phyloP scores from a whole-genome alignment of 768 basidiomycete species.

The Phylloporus sp. region DNA sequence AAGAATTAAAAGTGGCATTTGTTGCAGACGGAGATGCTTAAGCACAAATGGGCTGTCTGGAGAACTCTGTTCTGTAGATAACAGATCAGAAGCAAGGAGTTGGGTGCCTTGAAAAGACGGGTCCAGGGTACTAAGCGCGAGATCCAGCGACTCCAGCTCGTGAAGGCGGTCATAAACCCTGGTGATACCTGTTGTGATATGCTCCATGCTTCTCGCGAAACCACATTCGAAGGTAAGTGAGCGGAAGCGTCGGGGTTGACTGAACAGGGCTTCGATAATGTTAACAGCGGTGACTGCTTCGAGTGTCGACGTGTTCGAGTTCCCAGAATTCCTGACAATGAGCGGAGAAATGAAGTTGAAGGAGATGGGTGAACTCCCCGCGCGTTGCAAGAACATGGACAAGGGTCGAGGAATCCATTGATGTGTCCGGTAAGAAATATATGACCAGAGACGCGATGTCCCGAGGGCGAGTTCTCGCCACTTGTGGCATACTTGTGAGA shows the following conservation, averaged over 20 bases:
- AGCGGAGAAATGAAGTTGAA: slow-evolving; percentile 32
- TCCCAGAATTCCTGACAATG: slow-evolving; percentile 3
- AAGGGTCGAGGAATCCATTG: slow-evolving; percentile 23
- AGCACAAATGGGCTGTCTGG: slow-evolving; percentile 13
- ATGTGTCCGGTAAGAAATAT: slow-evolving; percentile 29
- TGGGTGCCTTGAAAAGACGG: slow-evolving; percentile 27
- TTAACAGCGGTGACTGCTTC: slow-evolving; percentile 18
- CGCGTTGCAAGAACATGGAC: slow-evolving; percentile 35
- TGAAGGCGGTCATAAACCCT: slow-evolving; percentile 13
- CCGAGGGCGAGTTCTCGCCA: slow-evolving; percentile 47
- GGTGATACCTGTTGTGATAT: slow-evolving; percentile 22
- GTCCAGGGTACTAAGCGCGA: slow-evolving; percentile 23
- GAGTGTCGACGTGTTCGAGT: slow-evolving; percentile 13
- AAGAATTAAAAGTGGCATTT: slow-evolving; percentile 39
- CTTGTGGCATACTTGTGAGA: slow-evolving; percentile 48
- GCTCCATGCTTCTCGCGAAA: slow-evolving; percentile 27
- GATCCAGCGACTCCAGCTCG: slow-evolving; percentile 28
- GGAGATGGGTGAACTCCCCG: slow-evolving; percentile 32
- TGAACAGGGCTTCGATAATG: slow-evolving; percentile 23
- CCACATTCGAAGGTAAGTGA: slow-evolving; percentile 34
- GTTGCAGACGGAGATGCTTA: slow-evolving; percentile 37
- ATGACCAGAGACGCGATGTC: slow-evolving; percentile 45
- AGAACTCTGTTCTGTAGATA: slow-evolving; percentile 8
- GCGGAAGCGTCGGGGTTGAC: slow-evolving; percentile 28
- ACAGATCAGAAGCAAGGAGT: slow-evolving; percentile 21